Evolutionary conservation across 1,284 basidiomycete genomes (phyloP), one percentile per base, ranked within the genome.

Genomic region (Cryptococcus sp.): DNA sequence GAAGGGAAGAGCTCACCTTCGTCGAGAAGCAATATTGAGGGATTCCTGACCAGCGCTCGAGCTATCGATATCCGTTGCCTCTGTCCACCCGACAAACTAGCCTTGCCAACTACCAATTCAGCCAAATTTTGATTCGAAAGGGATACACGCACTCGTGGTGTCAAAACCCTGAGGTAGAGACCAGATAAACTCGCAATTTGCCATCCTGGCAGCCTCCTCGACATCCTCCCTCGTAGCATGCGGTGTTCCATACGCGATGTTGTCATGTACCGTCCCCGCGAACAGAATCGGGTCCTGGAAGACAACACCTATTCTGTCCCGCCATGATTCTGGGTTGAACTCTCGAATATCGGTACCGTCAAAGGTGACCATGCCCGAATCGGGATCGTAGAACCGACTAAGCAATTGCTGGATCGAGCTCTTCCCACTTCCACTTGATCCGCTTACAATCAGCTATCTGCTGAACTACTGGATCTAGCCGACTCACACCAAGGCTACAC

Each of bases 151-250:
- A 84, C 82, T 83, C 54, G 80, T 75, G 1, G 87, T 88, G 55
- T 87, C 84, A 53, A 87, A 85, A 0, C 85, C 89, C 48, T 88
- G 78, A 11, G 93, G 91, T 77, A 98, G 82, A 2, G 84, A 82
- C 81, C 87, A 87, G 36, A 98, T 85, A 65, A 97, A 98, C 61
- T 94, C 90, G 71, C 94, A 97, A 63, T 97, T 95, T 3, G 94
- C 93, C 54, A 87, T 80, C 11, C 84, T 77, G 0, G 93, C 93
- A 0, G 92, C 94, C 21, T 82, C 77, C 69, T 93, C 87, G 32
- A 98, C 87, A 50, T 95, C 80, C 53, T 83, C 82, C 24, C 85
- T 78, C 0, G 87, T 87, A 0, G 83, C 87, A 16, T 78, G 69
- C 4, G 80, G 76, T 32, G 83, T 79, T 2, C 94, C 93, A 66